Evolutionary conservation across 1,139 yeast species (phyloP), one percentile per base, ranked within the genome.

Genomic region (Debaryomycetaceae sp.): DNA sequence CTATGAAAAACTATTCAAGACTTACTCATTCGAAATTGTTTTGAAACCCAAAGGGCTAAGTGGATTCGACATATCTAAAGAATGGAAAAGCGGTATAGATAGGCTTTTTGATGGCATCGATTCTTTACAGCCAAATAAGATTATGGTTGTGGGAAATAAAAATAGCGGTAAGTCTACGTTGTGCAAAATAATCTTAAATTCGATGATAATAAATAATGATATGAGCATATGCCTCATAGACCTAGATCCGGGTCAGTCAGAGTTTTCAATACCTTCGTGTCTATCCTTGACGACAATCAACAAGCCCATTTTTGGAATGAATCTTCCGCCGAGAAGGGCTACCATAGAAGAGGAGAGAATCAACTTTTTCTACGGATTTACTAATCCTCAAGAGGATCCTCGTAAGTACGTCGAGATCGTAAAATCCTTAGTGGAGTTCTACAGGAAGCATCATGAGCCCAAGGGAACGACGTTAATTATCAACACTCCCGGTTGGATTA

Each of bases 401-500:
- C 55, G 62, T 0, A 65, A 75, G 36, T 91, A 87, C 58, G 49
- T 81, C 5, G 47, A 60, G 0, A 66, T 78, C 23, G 66, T 83
- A 1, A 59, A 64, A 27, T 64, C 71, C 7, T 61, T 91, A 20
- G 62, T 78, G 14, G 49, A 56, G 1, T 51, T 54, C 24, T 80
- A 71, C 47, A 33, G 44, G 20, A 50, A 52, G 37, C 46, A 53
- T 8, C 57, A 65, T 38, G 59, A 66, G 39, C 53, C 58, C 1
- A 49, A 51, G 17, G 69, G 70, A 39, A 65, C 74, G 22, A 73
- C 78, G 7, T 65, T 90, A 9, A 62, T 93, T 1, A 74, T 91
- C 4, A 91, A 91, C 55, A 81, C 95, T 0, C 95, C 97, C 0
- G 97, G 98, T 0, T 91, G 97, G 97, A 78, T 90, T 24, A 87